A percentile compares a stretch with the other conserved stretches of the same genome.
Conservation (phyloP, 139 green algal genomes). For the Micractinium sp. region DNA sequence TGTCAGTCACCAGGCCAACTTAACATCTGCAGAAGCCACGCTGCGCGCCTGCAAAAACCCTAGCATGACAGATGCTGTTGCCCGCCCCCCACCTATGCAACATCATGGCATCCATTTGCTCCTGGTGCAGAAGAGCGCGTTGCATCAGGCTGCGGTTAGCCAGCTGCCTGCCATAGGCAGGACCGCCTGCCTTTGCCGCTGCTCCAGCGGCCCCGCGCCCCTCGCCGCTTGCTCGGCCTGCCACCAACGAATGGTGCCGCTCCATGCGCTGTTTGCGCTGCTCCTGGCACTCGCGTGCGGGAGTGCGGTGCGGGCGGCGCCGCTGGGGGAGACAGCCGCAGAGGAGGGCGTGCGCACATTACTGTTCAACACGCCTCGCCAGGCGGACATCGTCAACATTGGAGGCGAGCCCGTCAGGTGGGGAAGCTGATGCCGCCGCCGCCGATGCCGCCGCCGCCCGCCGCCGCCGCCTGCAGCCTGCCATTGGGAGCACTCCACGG, state of each 20-base stretch:
- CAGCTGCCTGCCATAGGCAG: too few relatives aligned
- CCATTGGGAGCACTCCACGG: neutral
- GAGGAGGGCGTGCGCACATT: neutral
- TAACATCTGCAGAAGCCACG: neutral
- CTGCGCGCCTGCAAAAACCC: neutral
- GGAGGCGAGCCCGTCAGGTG: neutral
- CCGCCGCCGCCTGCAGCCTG: neutral
- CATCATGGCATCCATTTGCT: neutral
- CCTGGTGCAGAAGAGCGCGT: neutral
- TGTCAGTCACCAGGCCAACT: neutral
- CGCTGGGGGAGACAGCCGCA: too few relatives aligned
- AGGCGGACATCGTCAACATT: neutral
- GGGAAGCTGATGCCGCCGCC: neutral
- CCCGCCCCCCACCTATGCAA: neutral
- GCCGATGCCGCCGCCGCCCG: neutral
- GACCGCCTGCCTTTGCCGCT: neutral
- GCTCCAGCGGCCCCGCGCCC: neutral
- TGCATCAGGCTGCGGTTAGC: too few relatives aligned
- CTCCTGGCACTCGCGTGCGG: neutral
- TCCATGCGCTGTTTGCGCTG: neutral
- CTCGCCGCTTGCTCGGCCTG: neutral
- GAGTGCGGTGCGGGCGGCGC: neutral
- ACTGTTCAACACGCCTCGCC: neutral
- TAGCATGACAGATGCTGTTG: neutral
- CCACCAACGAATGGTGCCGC: too few relatives aligned